Evolutionary conservation across 352 stramenopile species (phyloP).

Genomic region (Globisporangium rhizosaccharum): DNA sequence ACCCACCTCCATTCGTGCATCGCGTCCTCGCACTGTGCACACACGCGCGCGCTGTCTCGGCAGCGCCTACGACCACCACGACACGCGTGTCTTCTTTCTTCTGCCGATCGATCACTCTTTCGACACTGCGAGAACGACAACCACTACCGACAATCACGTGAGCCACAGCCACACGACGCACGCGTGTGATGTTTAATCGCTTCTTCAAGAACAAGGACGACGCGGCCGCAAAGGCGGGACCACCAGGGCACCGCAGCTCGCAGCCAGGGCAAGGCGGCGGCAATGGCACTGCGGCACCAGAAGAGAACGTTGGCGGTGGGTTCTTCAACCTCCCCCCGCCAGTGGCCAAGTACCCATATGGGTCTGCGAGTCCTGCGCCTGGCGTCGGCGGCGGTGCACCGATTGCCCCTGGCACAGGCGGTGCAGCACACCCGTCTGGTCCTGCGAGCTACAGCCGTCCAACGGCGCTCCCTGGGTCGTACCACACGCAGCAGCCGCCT

Average conservation of each 20-base stretch:
- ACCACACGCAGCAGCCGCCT: slow-evolving; percentile 5
- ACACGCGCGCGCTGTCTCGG: no score
- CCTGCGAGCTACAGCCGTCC: slow-evolving; percentile 10
- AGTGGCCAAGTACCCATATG: slow-evolving; percentile 45
- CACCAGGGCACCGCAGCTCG: slow-evolving; percentile 48
- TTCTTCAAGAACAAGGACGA: slow-evolving; percentile 87
- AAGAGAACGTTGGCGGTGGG: slow-evolving; percentile 48
- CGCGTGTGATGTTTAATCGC: slow-evolving; percentile 47
- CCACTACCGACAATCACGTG: no score
- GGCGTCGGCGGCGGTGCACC: slow-evolving; percentile 1
- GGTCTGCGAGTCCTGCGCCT: slow-evolving; percentile 6
- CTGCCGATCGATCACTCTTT: no score
- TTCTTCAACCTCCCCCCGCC: slow-evolving; percentile 86
- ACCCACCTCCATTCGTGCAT: no score
- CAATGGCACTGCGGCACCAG: slow-evolving; percentile 7
- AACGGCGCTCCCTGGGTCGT: background rate
- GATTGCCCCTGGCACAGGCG: slow-evolving; percentile 1
- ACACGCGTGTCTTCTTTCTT: no score
- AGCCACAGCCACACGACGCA: background rate
- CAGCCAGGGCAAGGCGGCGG: slow-evolving; percentile 7
- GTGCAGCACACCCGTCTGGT: slow-evolving; percentile 3
- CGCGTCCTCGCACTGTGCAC: no score
- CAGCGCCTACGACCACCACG: no score
- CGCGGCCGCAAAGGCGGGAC: slow-evolving; percentile 39
- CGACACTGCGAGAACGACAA: no score